phyloP scores from a whole-genome alignment of 306 rosid species.

The Betula pendula region DNA sequence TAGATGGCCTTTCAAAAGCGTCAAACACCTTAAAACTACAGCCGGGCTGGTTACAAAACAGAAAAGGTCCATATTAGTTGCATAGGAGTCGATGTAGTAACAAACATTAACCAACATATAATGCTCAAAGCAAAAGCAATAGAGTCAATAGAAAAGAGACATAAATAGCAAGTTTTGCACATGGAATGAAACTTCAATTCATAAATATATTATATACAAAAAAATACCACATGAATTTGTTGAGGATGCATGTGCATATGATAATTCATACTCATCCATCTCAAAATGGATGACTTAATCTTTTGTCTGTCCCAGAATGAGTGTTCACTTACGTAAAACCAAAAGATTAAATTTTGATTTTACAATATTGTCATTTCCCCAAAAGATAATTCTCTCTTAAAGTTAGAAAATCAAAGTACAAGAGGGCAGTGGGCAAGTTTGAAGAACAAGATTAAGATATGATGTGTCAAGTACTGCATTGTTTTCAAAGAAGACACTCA shows the following conservation, averaged over 20 bases:
- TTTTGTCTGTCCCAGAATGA: not conserved
- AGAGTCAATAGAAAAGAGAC: constrained; percentile 18
- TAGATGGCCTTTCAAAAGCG: constrained; percentile 88
- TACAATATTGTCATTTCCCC: not conserved
- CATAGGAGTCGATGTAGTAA: constrained; percentile 6
- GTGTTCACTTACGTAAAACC: not conserved
- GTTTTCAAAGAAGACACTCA: no score
- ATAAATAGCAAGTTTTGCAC: not conserved
- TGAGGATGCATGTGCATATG: not conserved
- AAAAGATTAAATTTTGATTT: not conserved
- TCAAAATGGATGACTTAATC: not conserved
- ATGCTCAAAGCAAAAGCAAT: constrained; percentile 27
- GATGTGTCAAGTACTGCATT: not conserved
- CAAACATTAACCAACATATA: constrained; percentile 1
- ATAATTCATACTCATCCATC: not conserved
- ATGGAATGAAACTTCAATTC: not conserved
- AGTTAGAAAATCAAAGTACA: not conserved
- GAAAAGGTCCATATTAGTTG: constrained; percentile 41
- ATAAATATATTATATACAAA: not conserved
- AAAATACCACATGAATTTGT: not conserved
- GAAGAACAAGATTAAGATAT: no score
- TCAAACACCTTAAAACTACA: constrained; percentile 93
- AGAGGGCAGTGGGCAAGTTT: no score
- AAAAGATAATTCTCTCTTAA: not conserved
- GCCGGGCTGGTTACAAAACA: constrained; percentile 80